Evolutionary conservation across 2,329 filamentous ascomycete species (phyloP), one percentile per base, ranked within the genome.

Genomic region (Didymella sp.): DNA sequence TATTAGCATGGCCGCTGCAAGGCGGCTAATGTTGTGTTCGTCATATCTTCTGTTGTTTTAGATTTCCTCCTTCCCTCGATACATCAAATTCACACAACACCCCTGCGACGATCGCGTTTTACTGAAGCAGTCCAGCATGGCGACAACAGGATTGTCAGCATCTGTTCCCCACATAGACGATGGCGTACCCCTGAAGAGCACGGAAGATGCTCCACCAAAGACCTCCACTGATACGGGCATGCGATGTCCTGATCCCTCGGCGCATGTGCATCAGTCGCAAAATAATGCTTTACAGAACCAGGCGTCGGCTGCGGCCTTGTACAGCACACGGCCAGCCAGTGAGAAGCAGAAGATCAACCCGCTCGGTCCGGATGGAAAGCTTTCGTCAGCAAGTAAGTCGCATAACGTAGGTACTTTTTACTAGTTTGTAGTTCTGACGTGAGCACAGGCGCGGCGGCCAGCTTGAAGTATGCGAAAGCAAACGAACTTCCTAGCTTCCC

Each of bases 401-500:
- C 24, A 25, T 35, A 21, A 15, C 9, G 28, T 24, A 19, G 38
- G 11, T 3, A 11, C 15, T 49, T n/a, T 6, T 33, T 53, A 17
- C 38, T 43, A 42, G 49, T 15, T 15, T 19, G 28, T 46, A 13
- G 17, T 27, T 46, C 57, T 64, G 40, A 64, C 40, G 24, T 13
- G 52, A 53, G 69, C 31, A 70, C 66, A 87, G 85, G 85, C 63
- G 85, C 85, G 50, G 84, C 85, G 19, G 76, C 83, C 46, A 86
- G 84, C 50, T 79, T 92, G 58, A 89, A 87, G 74, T 90, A 92
- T 80, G 90, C 90, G 58, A 84, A 85, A 68, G 85, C 89, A 40
- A 82, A 86, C 69, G 87, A 90, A 66, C 83, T 95, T 21, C 91
- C 91, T 33, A 90, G 88, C 69, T 94, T 84, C 68, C 90, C 91